These are phyloP conservation scores for Herpetomonas tarakana DNA, from an alignment of 208 protist species.

Conservation along the genomic window DNA sequence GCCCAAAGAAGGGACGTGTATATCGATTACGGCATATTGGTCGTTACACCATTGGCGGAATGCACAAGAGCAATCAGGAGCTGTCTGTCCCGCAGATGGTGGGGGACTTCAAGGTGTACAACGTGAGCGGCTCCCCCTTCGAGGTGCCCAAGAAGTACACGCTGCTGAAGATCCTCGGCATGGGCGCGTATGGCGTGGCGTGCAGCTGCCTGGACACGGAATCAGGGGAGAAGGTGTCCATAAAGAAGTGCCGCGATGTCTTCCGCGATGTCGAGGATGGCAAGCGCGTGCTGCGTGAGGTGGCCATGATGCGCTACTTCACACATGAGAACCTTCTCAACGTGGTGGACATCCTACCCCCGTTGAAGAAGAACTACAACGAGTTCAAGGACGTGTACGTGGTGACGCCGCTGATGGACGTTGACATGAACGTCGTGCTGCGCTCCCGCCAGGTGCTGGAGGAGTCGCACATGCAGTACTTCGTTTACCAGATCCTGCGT, in stretches of 20 bases:
- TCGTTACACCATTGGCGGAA: too few species aligned
- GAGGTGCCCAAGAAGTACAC: constrained; percentile 81
- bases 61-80: constrained; percentile 89
- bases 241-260: constrained; percentile 89
- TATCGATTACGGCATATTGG: too few species aligned
- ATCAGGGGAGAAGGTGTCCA: constrained; percentile 83
- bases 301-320: constrained; percentile 93
- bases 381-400: constrained; percentile 95
- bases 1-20: too few species aligned
- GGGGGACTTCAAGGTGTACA: constrained; percentile 86
- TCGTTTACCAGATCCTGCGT: constrained; percentile 86
- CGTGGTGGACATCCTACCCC: constrained; percentile 93
- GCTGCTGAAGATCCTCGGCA: constrained; percentile 89
- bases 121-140: constrained; percentile 75
- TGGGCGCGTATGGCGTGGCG: constrained; percentile 96
- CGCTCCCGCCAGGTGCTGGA: constrained; percentile 90
- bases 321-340: constrained; percentile 92
- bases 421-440: constrained; percentile 95
- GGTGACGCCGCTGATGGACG: constrained; percentile 96
- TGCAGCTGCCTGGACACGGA: constrained; percentile 86
- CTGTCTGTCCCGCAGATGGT: constrained; percentile 75
- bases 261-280: constrained; percentile 92
- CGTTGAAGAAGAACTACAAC: constrained; percentile 76
- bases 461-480: constrained; percentile 82
- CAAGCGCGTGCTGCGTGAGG: constrained; percentile 90